A percentile compares a stretch with the other conserved stretches of the same genome.
Evolutionary conservation across 192 early-diverging fungal genomes (phyloP).

Genomic region (Linderina pennispora): DNA sequence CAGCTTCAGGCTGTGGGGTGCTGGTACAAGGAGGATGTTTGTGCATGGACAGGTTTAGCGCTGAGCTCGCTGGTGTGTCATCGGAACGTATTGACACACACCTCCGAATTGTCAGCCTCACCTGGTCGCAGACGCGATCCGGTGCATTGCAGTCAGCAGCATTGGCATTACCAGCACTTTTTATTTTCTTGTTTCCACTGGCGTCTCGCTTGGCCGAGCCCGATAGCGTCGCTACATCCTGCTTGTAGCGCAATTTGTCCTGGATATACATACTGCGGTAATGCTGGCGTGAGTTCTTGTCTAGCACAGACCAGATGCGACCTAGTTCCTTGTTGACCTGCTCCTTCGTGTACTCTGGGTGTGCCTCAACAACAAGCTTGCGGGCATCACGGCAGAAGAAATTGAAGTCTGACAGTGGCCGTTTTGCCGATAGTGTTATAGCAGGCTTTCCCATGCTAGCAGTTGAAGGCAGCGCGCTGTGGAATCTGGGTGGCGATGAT

Average conservation of each 20-base stretch:
- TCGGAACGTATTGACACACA: too few relatives aligned
- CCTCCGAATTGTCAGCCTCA: too few relatives aligned
- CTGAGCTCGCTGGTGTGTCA: too few relatives aligned
- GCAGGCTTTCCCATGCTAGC: not conserved
- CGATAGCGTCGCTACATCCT: slow-evolving; percentile 5
- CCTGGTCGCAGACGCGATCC: too few relatives aligned
- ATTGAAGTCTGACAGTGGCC: slow-evolving; percentile 40
- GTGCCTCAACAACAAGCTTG: slow-evolving; percentile 33
- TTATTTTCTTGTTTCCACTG: too few relatives aligned
- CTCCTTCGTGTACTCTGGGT: slow-evolving; percentile 38
- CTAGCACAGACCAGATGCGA: slow-evolving; percentile 33
- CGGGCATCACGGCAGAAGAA: slow-evolving; percentile 41
- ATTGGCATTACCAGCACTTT: too few relatives aligned
- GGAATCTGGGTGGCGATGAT: too few relatives aligned
- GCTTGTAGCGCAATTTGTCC: slow-evolving; percentile 28
- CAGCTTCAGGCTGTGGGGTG: too few relatives aligned
- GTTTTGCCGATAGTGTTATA: slow-evolving; percentile 8
- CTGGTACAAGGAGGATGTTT: too few relatives aligned
- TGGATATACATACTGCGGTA: slow-evolving; percentile 31
- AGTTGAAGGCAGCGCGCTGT: too few relatives aligned
- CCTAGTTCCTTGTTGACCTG: slow-evolving; percentile 41
- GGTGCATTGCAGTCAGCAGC: too few relatives aligned
- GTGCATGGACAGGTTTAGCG: too few relatives aligned
- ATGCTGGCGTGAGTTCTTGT: slow-evolving; percentile 21
- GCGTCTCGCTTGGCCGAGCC: not conserved